Evolutionary conservation across 2,329 filamentous ascomycete species (phyloP), one percentile per base, ranked within the genome.

Genomic region (Colletotrichum destructivum): DNA sequence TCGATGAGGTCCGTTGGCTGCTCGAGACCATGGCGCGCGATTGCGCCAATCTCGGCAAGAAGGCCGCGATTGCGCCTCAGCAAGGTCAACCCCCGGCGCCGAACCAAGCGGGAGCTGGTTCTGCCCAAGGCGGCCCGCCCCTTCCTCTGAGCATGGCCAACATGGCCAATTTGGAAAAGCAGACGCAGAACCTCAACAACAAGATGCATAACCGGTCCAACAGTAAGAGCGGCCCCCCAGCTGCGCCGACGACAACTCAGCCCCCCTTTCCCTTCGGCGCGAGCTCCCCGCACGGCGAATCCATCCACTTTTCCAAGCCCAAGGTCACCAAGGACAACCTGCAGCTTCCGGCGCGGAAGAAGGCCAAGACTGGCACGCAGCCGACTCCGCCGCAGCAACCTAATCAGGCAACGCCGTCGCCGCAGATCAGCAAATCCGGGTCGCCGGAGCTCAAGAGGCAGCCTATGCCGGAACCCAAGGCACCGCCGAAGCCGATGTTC

Each of bases 241-340:
- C 88, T 15, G 88, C 90, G 12, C 89, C 90, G 18, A 91, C 88
- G 0, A 86, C 86, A 1, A 76, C 85, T 16, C 88, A 90, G 73
- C 86, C 89, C 18, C 89, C 89, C 0, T 90, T 90, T 78, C 80
- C 83, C 35, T 85, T 91, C 68, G 86, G 86, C 15, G 86, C 84
- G 21, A 81, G 84, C 11, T 91, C 90, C 7, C 90, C 90, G 42
- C 88, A 90, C 73, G 90, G 89, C 15, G 87, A 88, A 68, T 90
- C 90, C 2, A 84, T 82, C 8, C 90, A 90, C 73, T 85, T 87
- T 56, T 83, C 81, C 77, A 87, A 84, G 77, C 82, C 86, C 2
- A 82, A 85, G 62, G 80, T 91, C 42, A 88, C 89, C 46, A 82
- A 84, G 65, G 84, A 86, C 0, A 87, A 88, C 63, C 81, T 92